Evolutionary conservation across 2,329 filamentous ascomycete species (phyloP).

Genomic region (Aspergillus sp.): DNA sequence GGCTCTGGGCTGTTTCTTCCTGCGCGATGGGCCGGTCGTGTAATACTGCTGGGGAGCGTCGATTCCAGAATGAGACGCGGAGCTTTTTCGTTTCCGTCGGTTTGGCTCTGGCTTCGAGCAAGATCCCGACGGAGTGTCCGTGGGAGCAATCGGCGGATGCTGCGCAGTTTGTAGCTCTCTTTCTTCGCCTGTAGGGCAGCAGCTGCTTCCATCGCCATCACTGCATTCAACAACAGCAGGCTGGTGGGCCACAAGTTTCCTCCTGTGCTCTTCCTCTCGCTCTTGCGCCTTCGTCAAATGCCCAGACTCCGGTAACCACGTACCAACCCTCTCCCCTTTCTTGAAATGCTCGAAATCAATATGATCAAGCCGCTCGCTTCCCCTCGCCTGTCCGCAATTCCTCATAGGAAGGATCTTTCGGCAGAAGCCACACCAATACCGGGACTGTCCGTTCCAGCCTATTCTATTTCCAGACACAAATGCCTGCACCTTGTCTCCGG

Average conservation of each 20-base stretch:
- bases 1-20: conserved; percentile 4
- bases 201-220: conserved; percentile 8
- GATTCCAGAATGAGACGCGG: conserved; percentile 1
- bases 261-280: conserved; percentile 4
- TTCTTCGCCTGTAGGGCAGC: neutral
- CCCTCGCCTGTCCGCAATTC: conserved; percentile 44
- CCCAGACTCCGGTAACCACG: conserved; percentile 23
- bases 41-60: neutral
- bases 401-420: conserved; percentile 44
- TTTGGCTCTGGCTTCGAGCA: conserved; percentile 1
- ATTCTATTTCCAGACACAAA: conserved; percentile 47
- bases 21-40: neutral
- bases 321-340: conserved; percentile 24
- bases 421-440: conserved; percentile 89
- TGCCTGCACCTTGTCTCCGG: conserved; percentile 20
- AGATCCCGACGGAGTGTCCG: neutral
- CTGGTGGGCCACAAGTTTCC: conserved; percentile 1
- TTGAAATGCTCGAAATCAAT: conserved; percentile 53
- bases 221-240: conserved; percentile 4
- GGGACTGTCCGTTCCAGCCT: conserved; percentile 53
- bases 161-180: neutral
- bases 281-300: conserved; percentile 14
- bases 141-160: neutral
- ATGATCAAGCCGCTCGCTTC: conserved; percentile 58
- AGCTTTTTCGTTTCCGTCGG: conserved; percentile 9